Percentiles rank a stretch among this genome's conserved stretches.
Evolutionary conservation across 192 early-diverging fungal genomes (phyloP).

Genomic region (Coemansia sp.): DNA sequence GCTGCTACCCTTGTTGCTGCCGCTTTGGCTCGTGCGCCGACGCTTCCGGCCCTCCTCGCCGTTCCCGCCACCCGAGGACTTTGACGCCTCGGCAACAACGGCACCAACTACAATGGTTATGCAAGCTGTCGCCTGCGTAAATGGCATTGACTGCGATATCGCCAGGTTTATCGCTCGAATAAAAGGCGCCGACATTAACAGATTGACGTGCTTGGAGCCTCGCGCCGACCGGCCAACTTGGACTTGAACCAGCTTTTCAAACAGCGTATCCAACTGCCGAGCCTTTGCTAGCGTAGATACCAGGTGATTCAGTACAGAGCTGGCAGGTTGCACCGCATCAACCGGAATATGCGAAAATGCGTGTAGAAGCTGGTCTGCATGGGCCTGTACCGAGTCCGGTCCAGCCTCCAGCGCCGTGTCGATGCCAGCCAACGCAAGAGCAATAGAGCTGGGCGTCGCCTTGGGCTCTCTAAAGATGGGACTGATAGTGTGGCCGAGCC

Average conservation of each 20-base stretch:
- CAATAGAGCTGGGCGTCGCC: conserved; percentile 1
- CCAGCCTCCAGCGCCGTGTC: conserved; percentile 33
- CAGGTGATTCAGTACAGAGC: conserved; percentile 16
- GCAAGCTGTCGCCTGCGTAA: conserved; percentile 21
- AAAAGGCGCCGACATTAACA: conserved; percentile 22
- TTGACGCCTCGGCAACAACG: conserved; percentile 6
- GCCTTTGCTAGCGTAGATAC: conserved; percentile 25
- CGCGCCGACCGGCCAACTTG: background rate
- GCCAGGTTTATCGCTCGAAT: conserved; percentile 12
- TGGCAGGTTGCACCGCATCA: background rate
- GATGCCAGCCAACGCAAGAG: conserved; percentile 19
- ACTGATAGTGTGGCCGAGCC: conserved; percentile 17
- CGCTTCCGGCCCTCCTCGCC: conserved; percentile 14
- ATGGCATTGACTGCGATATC: conserved; percentile 43
- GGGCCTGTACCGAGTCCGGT: conserved; percentile 23
- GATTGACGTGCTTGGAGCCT: conserved; percentile 5
- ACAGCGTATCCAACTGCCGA: conserved; percentile 30
- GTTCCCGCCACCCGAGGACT: background rate
- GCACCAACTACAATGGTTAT: conserved; percentile 15
- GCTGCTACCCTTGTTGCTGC: background rate
- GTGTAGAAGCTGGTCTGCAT: conserved; percentile 14
- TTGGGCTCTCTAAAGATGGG: conserved; percentile 11
- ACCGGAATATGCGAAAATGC: conserved; percentile 19
- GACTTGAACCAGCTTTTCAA: conserved; percentile 12
- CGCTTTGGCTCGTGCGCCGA: conserved; percentile 16